A percentile compares a stretch with the other conserved stretches of the same genome.
phyloP scores from a whole-genome alignment of 305 asterid species.

The Caryopteris hybrid region DNA sequence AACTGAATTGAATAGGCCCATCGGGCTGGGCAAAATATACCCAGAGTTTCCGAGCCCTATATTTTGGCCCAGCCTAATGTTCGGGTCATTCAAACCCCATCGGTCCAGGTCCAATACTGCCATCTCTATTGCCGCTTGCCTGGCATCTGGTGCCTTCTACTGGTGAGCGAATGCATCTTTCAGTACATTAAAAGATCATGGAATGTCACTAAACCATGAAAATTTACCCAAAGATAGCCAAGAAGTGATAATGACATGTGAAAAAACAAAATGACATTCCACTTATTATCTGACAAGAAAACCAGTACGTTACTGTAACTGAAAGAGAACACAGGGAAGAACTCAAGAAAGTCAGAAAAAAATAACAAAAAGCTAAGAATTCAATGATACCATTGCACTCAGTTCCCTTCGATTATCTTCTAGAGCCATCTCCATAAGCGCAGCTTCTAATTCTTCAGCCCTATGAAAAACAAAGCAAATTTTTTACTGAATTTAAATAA shows the following conservation, averaged over 20 bases:
- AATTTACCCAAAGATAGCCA: not conserved
- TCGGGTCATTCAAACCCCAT: too few species aligned
- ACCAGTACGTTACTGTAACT: not conserved
- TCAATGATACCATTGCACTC: constrained; percentile 69
- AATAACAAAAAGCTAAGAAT: constrained; percentile 2
- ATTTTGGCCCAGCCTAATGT: too few species aligned
- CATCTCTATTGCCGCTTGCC: too few species aligned
- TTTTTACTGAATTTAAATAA: not conserved
- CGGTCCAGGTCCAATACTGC: too few species aligned
- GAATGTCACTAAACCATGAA: not conserved
- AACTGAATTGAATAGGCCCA: not conserved
- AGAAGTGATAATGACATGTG: not conserved
- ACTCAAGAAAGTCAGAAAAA: not conserved
- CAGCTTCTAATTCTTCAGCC: constrained; percentile 94
- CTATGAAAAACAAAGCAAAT: constrained; percentile 34
- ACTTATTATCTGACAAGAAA: not conserved
- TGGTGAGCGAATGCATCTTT: not conserved
- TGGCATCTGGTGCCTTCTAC: too few species aligned
- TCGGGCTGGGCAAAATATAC: not conserved
- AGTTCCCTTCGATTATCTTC: constrained; percentile 85
- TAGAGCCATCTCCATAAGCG: constrained; percentile 85
- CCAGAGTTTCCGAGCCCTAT: not conserved
- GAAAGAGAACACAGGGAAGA: not conserved
- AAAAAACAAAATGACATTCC: not conserved
- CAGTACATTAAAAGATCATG: not conserved